phyloP scores from a whole-genome alignment of 192 early-diverging fungal species.

The Linnemannia elongata region DNA sequence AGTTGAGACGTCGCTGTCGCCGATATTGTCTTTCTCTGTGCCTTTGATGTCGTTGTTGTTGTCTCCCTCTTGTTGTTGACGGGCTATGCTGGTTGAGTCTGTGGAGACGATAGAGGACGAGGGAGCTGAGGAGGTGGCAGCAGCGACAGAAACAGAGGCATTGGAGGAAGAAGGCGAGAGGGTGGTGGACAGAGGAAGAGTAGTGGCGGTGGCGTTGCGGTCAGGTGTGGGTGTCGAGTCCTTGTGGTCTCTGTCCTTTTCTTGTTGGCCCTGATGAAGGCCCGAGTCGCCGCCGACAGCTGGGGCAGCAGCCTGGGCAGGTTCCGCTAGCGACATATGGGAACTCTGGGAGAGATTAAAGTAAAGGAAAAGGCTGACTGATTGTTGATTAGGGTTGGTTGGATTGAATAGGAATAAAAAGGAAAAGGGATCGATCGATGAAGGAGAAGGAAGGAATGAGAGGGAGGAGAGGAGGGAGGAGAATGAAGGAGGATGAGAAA shows the following conservation, averaged over 20 bases:
- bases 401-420: too few species aligned
- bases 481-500: background rate
- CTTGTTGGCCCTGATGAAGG: constrained; percentile 12
- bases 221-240: background rate
- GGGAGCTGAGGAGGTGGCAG: constrained; percentile 10
- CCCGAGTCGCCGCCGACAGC: constrained; percentile 14
- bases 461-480: background rate
- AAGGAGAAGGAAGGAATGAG: background rate
- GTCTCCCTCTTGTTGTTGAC: background rate
- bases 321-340: constrained; percentile 50
- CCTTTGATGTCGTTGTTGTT: background rate
- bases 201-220: background rate
- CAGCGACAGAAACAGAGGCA: constrained; percentile 22
- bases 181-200: background rate
- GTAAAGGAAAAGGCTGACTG: background rate
- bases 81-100: background rate
- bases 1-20: background rate
- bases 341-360: background rate
- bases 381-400: background rate
- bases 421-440: constrained; percentile 1
- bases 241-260: background rate
- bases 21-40: background rate
- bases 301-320: constrained; percentile 27
- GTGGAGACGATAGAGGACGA: constrained; percentile 23
- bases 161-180: background rate